phyloP scores from a whole-genome alignment of 176 grass and related monocot species.

The Stipa capillata region DNA sequence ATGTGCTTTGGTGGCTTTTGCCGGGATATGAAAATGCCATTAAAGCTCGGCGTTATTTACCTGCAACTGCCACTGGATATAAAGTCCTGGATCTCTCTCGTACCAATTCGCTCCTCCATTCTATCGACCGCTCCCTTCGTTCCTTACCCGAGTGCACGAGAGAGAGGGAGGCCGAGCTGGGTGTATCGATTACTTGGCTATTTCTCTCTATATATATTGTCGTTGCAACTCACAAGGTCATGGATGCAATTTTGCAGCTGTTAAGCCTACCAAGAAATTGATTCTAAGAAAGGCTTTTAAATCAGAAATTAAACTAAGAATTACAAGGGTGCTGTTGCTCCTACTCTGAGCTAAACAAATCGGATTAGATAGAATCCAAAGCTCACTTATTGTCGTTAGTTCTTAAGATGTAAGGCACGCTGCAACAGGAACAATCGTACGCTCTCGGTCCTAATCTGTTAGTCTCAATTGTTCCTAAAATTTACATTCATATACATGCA shows the following conservation, averaged over 20 bases:
- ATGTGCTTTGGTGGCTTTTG: too few species aligned
- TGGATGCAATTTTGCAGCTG: neutral
- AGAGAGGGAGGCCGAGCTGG: too few species aligned
- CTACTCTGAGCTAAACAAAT: neutral
- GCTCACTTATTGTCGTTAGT: neutral
- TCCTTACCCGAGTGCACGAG: too few species aligned
- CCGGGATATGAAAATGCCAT: too few species aligned
- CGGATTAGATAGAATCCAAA: neutral
- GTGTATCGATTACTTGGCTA: too few species aligned
- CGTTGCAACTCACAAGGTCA: too few species aligned
- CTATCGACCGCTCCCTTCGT: too few species aligned
- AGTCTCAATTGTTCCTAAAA: neutral
- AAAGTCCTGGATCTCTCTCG: too few species aligned
- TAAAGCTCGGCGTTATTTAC: too few species aligned
- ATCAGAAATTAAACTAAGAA: neutral
- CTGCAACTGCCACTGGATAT: too few species aligned
- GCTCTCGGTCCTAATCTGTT: neutral
- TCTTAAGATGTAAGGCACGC: neutral
- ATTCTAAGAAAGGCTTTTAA: neutral
- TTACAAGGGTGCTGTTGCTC: neutral
- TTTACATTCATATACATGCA: neutral
- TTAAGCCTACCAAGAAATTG: neutral
- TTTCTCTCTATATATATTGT: too few species aligned
- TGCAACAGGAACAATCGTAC: neutral
- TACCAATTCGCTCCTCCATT: too few species aligned